phyloP scores from a whole-genome alignment of 768 basidiomycete genomes.

The Tulasnella sp. region DNA sequence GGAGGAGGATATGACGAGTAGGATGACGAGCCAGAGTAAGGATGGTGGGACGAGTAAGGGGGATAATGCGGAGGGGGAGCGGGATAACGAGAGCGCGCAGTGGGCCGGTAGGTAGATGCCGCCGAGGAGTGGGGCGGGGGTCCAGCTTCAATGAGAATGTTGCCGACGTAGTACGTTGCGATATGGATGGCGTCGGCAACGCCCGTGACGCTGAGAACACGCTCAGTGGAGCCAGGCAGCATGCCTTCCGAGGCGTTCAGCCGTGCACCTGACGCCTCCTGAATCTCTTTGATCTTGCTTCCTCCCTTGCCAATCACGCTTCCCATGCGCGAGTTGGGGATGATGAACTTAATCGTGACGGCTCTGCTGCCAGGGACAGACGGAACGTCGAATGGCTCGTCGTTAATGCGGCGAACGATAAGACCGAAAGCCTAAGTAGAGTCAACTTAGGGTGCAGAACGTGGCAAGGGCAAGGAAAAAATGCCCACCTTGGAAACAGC shows the following conservation, averaged over 20 bases:
- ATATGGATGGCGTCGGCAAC: slow-evolving; percentile 99
- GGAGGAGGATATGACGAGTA: slow-evolving; percentile 32
- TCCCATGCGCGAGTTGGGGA: slow-evolving; percentile 98
- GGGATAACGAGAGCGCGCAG: slow-evolving; percentile 23
- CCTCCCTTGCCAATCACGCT: slow-evolving; percentile 98
- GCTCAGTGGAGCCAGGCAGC: slow-evolving; percentile 99
- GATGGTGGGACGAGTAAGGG: slow-evolving; percentile 30
- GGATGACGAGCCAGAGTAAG: slow-evolving; percentile 20
- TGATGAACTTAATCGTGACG: slow-evolving; percentile 99
- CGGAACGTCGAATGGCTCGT: slow-evolving; percentile 97
- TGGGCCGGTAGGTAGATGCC: slow-evolving; percentile 68
- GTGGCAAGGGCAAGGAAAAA: slow-evolving; percentile 4
- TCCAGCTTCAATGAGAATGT: slow-evolving; percentile 91
- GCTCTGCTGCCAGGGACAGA: slow-evolving; percentile 97
- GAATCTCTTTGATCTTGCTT: slow-evolving; percentile 98
- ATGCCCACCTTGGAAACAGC: slow-evolving; percentile 92
- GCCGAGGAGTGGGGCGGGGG: slow-evolving; percentile 49
- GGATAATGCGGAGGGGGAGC: slow-evolving; percentile 38
- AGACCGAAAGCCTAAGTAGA: slow-evolving; percentile 86
- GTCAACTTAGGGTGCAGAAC: slow-evolving; percentile 14
- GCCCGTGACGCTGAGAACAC: slow-evolving; percentile 95
- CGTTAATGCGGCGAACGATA: slow-evolving; percentile 97
- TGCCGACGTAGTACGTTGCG: slow-evolving; percentile 98
- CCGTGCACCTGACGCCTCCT: slow-evolving; percentile 95
- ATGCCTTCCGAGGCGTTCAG: slow-evolving; percentile 97